Base-by-base conservation (phyloP, 164 flowering plant species). In the Euptelea pleiosperma region DNA sequence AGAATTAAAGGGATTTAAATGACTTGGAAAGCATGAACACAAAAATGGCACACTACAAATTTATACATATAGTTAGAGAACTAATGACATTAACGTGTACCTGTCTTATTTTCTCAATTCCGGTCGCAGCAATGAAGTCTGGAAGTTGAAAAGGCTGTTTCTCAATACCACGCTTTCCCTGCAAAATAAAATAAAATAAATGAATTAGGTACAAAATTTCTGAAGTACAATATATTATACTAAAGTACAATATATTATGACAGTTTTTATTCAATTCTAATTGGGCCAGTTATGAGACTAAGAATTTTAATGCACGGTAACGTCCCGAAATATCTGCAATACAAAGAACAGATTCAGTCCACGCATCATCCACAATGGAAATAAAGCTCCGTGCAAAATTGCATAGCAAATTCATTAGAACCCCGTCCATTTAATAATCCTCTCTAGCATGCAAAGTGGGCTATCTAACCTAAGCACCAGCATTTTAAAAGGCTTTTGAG, bases 151-250 rank as follows among this genome's bases (percentile, higher is more conserved):
- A 94, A 39, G 97, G 99, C 60, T 85, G 95, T 64, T 94, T 94
- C 74, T 94, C 99, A 58, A 91, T 94, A 62, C 99, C 99, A 57
- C 99, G 95, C 65, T 94, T 94, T 8, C 97, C 99, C 97, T 94
- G 84, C 74, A 84, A 74, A 64, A 62, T n/a, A 64, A 26, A 61
- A 24, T 39, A 57, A 66, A 66, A 41, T n/a, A n/a, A 48, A 49
- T 3, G 4, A 44, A 68, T 84, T 82, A 85, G 73, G 60, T 69
- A 55, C 55, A 73, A 55, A 46, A 34, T 45, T 52, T 15, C 24
- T 8, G 22, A 14, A 1, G 8, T 15, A 18, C 14, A 18, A n/a
- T n/a, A n/a, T n/a, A n/a, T n/a, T n/a, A n/a, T n/a, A n/a, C n/a
- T n/a, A 49, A 16, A 60, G 3, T 14, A 52, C 9, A 47, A 46